Base-by-base conservation (phyloP, 352 stramenopile species). In the Globisporangium emineosum region DNA sequence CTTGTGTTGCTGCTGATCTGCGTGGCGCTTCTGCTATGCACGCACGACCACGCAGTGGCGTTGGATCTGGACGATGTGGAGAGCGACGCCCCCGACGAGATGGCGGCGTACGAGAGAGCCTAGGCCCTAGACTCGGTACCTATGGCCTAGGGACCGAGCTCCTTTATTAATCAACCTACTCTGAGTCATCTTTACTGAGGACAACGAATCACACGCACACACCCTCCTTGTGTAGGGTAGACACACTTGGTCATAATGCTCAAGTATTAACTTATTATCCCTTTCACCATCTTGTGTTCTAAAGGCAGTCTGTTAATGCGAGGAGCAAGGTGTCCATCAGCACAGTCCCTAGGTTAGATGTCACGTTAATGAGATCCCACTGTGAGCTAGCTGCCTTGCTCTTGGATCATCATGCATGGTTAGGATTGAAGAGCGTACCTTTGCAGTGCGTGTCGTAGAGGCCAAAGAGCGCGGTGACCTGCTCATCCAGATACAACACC, bases 391-490 rank as follows among this genome's bases (percentile, higher is more conserved):
- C 25, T 73, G 19, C 68, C 25, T 45, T 45, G 49, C 1, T n/a
- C 7, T 8, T 19, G 42, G n/a, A 19, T 37, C 17, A 15, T 43
- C 21, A 32, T 10, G 3, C 50, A n/a, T n/a, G n/a, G n/a, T 7
- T 2, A 35, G 23, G 13, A 19, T 10, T 35, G n/a, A 21, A 29
- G 27, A 40, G 32, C 45, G 25, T 68, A 85, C 78, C 78, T 57
- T 52, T 64, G 47, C 76, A 82, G 9, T 71, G 68, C 19, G 15
- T 63, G 62, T 87, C 76, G 50, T 83, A 71, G n/a, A 70, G 54
- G 0, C 71, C 68, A 63, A 88, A 86, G 57, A 88, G 57, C 29
- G 78, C 76, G 7, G 75, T 81, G 45, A 78, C 60, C 77, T 80
- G 35, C 19, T 40, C 50, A n/a, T 45, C 15, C 37, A 43, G 15